Evolutionary conservation across 163 green algal genomes (phyloP), one percentile per base, ranked within the genome.

Genomic region (Scenedesmus sp.): DNA sequence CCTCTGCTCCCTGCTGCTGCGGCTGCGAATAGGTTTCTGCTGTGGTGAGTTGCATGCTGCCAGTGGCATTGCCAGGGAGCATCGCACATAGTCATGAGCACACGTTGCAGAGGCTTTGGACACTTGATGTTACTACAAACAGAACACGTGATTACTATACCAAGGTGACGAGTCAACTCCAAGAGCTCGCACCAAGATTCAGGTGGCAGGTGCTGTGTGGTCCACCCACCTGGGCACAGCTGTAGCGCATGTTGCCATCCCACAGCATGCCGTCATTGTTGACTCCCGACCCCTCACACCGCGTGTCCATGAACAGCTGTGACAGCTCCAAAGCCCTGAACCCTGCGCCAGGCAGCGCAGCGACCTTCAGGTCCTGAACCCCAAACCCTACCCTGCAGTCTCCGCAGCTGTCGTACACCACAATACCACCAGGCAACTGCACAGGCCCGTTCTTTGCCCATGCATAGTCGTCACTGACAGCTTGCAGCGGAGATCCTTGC

Each of bases 241-340:
- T 60, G 84, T 88, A 88, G 23, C 52, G 73, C 84, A 88, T 88
- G 66, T 34, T 76, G 16, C 84, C 84, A 26, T 60, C 20, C 84
- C 84, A 88, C 12, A 79, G 34, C 12, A 88, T 54, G 3, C 84
- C 84, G 62, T 88, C 84, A 12, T 88, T 60, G 26, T 88, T 88
- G 8, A 88, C 84, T 4, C 84, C 84, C 9, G 84, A 79, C 13
- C 84, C 84, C 84, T 79, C 59, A 79, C 84, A 88, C 59, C 60
- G 7, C 1, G 84, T 88, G 13, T 88, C 60, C 34, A 73, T 9
- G 84, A n/a, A 88, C 60, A 56, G 18, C 59, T 88, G 84, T 9
- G 85, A 83, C 34, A 82, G 64, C 67, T 84, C 18, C 5, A 90
- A 52, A 2, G 4, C 59, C 54, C 70, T 83, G 54, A 90, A 90